Conservation (phyloP, 441 rosid species). For the Francoa sonchifolia region DNA sequence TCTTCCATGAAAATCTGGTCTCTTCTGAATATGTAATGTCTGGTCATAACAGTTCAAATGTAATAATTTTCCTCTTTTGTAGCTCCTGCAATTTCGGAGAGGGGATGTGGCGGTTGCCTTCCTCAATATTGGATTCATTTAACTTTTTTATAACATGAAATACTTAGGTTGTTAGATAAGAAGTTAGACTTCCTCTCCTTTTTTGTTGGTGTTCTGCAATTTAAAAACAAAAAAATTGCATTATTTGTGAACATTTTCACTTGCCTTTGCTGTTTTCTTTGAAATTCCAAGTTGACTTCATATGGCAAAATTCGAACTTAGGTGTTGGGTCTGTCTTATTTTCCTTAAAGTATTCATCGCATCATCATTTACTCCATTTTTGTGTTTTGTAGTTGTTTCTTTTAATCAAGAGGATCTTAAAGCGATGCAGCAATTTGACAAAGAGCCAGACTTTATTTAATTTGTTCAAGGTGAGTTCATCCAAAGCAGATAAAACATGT, state of each 20-base stretch:
- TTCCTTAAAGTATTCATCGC: no score
- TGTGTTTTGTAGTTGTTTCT: slow-evolving; percentile 55
- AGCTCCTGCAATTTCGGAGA: no score
- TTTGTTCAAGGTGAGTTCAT: slow-evolving; percentile 69
- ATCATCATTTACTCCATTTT: slow-evolving; percentile 6
- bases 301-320: no score
- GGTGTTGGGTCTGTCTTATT: no score
- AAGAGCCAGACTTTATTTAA: slow-evolving; percentile 78
- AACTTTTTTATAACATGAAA: not conserved
- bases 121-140: no score
- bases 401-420: slow-evolving; percentile 91
- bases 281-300: no score
- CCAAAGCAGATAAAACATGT: no score
- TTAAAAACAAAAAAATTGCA: no score
- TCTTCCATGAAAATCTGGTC: not conserved
- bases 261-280: no score
- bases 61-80: no score
- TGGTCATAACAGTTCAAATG: not conserved
- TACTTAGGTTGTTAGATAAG: not conserved
- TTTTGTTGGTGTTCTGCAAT: not conserved
- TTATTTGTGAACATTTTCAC: no score
- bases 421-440: slow-evolving; percentile 85
- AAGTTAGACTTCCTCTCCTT: not conserved
- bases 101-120: no score
- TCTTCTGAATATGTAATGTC: not conserved